Evolutionary conservation across 768 basidiomycete species (phyloP).

Genomic region (Trametes punicea): DNA sequence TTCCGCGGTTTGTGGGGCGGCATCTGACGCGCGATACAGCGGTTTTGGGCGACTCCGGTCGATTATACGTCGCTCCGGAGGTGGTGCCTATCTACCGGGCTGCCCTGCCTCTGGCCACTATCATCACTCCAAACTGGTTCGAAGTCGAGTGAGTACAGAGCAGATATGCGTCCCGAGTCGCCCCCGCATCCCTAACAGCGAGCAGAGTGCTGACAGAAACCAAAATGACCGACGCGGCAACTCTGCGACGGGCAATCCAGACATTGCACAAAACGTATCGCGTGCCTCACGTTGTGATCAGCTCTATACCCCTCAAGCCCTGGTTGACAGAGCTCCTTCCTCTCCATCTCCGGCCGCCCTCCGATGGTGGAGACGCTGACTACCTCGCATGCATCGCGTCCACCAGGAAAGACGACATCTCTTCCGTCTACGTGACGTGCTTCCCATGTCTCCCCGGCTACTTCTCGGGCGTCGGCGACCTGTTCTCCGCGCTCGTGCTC

Average conservation of each 20-base stretch:
- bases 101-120: slow-evolving; percentile 78
- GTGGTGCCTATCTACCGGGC: slow-evolving; percentile 84
- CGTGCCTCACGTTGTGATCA: slow-evolving; percentile 88
- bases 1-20: too few species aligned
- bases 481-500: slow-evolving; percentile 89
- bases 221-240: slow-evolving; percentile 59
- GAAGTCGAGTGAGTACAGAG: slow-evolving; percentile 78
- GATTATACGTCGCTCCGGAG: slow-evolving; percentile 82
- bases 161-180: neutral
- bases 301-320: slow-evolving; percentile 70
- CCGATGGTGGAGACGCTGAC: slow-evolving; percentile 30
- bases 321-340: slow-evolving; percentile 63
- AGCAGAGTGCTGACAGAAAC: slow-evolving; percentile 72
- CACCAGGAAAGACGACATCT: slow-evolving; percentile 29
- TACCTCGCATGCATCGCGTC: slow-evolving; percentile 81
- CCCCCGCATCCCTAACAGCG: neutral
- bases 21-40: too few species aligned
- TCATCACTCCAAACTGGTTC: slow-evolving; percentile 98
- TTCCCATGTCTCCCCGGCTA: slow-evolving; percentile 85
- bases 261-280: slow-evolving; percentile 72
- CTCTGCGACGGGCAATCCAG: slow-evolving; percentile 65
- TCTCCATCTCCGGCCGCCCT: slow-evolving; percentile 34
- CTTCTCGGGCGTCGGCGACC: slow-evolving; percentile 95
- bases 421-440: slow-evolving; percentile 61
- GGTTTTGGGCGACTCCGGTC: slow-evolving; percentile 91